Conservation (phyloP, 116 monocot genomes). For the Iris pallida region DNA sequence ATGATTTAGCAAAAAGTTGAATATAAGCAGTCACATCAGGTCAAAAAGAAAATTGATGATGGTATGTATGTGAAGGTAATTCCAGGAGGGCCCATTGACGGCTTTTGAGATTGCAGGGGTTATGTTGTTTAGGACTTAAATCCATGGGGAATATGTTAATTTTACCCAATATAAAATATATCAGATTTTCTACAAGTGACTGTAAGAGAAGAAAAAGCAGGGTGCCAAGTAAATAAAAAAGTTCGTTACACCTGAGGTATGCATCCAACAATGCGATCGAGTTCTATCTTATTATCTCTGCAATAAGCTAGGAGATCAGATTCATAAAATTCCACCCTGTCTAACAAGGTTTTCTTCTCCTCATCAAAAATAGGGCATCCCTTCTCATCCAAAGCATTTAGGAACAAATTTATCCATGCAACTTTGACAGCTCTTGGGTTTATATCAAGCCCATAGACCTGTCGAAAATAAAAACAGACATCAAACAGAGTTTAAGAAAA, state of each 20-base stretch:
- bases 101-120: too few relatives aligned
- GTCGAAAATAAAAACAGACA: slow-evolving; percentile 17
- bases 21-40: too few relatives aligned
- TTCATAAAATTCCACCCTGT: slow-evolving; percentile 91
- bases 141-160: too few relatives aligned
- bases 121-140: too few relatives aligned
- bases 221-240: not conserved
- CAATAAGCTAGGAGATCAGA: slow-evolving; percentile 93
- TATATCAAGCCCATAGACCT: slow-evolving; percentile 97
- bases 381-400: slow-evolving; percentile 90
- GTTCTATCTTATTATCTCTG: slow-evolving; percentile 65
- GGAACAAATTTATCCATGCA: slow-evolving; percentile 80
- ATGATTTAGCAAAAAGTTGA: too few relatives aligned
- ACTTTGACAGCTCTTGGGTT: slow-evolving; percentile 93
- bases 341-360: slow-evolving; percentile 81
- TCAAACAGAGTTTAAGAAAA: not conserved
- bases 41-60: too few relatives aligned
- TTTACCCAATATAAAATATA: too few relatives aligned
- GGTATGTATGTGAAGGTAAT: too few relatives aligned
- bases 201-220: too few relatives aligned
- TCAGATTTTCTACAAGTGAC: too few relatives aligned
- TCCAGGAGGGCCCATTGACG: too few relatives aligned
- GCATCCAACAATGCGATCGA: slow-evolving; percentile 92
- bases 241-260: slow-evolving; percentile 76
- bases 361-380: slow-evolving; percentile 68